These are phyloP conservation scores for Termitomyces sp. DNA, from an alignment of 768 basidiomycete genomes.

Conservation along the genomic window DNA sequence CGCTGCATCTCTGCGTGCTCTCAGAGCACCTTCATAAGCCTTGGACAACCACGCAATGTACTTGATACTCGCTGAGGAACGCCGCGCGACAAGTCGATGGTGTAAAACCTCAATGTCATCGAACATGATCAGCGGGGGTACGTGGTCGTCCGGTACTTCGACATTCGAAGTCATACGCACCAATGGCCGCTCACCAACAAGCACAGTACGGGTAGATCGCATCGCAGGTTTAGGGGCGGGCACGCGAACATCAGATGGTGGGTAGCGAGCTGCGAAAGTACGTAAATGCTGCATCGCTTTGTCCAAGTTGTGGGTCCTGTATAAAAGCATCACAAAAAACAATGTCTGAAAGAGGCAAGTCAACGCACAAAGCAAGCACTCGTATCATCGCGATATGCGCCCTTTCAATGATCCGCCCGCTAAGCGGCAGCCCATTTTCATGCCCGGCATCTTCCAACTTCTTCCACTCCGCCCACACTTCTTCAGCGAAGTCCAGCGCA, in stretches of 20 bases:
- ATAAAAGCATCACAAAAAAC: background rate
- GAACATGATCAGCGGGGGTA: slow-evolving; percentile 79
- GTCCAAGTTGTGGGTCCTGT: slow-evolving; percentile 44
- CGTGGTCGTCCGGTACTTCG: slow-evolving; percentile 66
- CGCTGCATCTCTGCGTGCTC: slow-evolving; percentile 49
- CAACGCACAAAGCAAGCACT: slow-evolving; percentile 52
- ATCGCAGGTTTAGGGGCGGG: slow-evolving; percentile 39
- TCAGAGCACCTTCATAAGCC: slow-evolving; percentile 67
- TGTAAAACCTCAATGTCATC: slow-evolving; percentile 76
- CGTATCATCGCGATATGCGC: slow-evolving; percentile 68
- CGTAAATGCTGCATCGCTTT: slow-evolving; percentile 51
- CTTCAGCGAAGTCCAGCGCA: slow-evolving; percentile 48
- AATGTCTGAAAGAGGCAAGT: background rate
- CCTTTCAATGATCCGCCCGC: slow-evolving; percentile 56
- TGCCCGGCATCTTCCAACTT: slow-evolving; percentile 34
- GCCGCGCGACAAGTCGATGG: slow-evolving; percentile 52
- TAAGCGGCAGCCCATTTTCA: slow-evolving; percentile 21
- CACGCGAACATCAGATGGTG: slow-evolving; percentile 44
- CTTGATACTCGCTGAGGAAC: slow-evolving; percentile 42
- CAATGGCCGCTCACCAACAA: slow-evolving; percentile 54
- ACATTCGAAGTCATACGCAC: slow-evolving; percentile 60
- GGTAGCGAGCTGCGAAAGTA: slow-evolving; percentile 61
- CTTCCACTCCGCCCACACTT: slow-evolving; percentile 66
- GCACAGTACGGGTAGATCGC: slow-evolving; percentile 53
- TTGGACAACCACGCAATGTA: slow-evolving; percentile 72